phyloP scores from a whole-genome alignment of 331 rosid genomes.

The Quercus tomentella region DNA sequence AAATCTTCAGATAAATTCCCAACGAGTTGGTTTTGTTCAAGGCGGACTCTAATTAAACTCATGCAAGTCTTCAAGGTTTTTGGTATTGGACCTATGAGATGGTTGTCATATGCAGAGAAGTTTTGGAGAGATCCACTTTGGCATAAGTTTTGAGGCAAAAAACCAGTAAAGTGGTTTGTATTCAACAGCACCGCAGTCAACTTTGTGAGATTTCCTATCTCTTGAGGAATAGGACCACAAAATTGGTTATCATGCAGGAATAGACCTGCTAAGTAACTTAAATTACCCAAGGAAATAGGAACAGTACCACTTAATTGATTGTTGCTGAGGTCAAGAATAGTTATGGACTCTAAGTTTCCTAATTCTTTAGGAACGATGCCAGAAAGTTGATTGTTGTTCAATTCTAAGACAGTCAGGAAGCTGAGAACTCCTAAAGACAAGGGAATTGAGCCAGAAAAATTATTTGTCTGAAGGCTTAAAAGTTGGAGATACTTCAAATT shows the following conservation, averaged over 20 bases:
- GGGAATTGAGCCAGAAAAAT: no score
- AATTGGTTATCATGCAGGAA: neutral
- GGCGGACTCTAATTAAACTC: no score
- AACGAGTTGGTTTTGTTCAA: neutral
- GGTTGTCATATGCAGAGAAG: neutral
- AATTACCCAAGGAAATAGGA: neutral
- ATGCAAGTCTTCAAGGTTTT: neutral
- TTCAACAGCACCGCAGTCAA: rapidly evolving
- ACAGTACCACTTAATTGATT: neutral
- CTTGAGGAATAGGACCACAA: neutral
- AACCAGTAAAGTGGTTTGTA: neutral
- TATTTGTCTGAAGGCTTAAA: no score
- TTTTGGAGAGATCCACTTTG: neutral
- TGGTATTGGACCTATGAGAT: neutral
- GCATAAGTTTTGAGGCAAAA: neutral
- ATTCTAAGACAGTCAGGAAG: no score
- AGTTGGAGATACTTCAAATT: no score
- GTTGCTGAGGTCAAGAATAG: rapidly evolving
- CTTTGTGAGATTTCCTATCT: neutral
- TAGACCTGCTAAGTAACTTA: neutral
- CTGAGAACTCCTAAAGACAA: no score
- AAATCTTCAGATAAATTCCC: neutral
- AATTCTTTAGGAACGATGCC: no score
- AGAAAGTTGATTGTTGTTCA: no score
- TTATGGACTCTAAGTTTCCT: no score